Evolutionary conservation across 768 basidiomycete species (phyloP).

Genomic region (Suillus placidus): DNA sequence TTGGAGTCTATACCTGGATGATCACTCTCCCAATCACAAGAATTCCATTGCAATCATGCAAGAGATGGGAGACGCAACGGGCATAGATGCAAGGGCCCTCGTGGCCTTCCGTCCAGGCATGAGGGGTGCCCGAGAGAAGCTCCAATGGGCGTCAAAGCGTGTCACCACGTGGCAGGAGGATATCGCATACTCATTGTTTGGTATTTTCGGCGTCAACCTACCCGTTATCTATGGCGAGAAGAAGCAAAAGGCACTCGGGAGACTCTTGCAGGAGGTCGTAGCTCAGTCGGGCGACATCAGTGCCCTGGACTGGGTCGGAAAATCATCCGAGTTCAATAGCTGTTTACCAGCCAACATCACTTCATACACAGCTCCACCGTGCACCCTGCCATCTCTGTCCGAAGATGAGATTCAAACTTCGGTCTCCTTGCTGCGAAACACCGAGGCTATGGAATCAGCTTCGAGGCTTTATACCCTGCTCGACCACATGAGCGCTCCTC

Average conservation of each 20-base stretch:
- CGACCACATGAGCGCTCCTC: neutral
- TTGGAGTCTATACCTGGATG: neutral
- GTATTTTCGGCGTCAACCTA: too few relatives aligned
- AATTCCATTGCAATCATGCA: neutral
- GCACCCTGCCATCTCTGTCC: neutral
- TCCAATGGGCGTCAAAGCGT: too few relatives aligned
- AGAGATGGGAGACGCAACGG: neutral
- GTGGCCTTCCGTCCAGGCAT: neutral
- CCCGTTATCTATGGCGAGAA: too few relatives aligned
- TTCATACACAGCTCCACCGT: neutral
- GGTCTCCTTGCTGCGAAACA: too few relatives aligned
- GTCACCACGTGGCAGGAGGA: too few relatives aligned
- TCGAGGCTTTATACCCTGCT: neutral
- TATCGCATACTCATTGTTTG: too few relatives aligned
- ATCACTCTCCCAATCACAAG: neutral
- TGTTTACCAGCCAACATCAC: neutral
- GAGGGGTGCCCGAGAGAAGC: neutral
- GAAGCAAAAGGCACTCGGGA: neutral
- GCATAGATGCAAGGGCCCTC: neutral
- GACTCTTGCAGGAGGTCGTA: neutral
- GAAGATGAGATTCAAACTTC: neutral
- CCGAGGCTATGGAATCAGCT: neutral
- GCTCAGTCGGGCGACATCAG: neutral
- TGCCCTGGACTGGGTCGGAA: neutral
- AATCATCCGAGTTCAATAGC: neutral